phyloP scores from a whole-genome alignment of 139 green algal genomes.

The Desmodesmus armatus region DNA sequence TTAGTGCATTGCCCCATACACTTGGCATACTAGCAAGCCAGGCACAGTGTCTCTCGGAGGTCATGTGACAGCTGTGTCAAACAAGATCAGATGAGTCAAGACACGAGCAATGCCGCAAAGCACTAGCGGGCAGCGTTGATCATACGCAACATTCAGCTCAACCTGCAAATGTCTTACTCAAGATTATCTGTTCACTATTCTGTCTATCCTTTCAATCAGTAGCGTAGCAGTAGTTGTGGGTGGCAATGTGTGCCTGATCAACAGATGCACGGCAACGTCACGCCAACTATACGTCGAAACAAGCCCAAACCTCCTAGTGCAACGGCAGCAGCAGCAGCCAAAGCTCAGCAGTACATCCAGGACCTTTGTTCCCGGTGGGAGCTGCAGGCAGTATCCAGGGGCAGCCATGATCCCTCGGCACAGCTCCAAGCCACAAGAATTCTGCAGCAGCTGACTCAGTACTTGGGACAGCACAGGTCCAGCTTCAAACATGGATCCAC shows the following conservation, averaged over 20 bases:
- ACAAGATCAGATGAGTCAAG: too few relatives aligned
- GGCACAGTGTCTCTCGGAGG: too few relatives aligned
- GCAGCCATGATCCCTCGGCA: conserved; percentile 12
- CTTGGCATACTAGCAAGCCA: conserved; percentile 8
- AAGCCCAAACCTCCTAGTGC: not conserved
- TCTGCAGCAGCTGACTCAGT: not conserved
- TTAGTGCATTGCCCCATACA: not conserved
- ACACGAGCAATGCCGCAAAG: too few relatives aligned
- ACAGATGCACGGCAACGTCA: not conserved
- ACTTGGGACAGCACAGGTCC: conserved; percentile 4
- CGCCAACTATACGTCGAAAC: not conserved
- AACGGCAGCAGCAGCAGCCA: not conserved
- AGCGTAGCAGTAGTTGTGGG: not conserved
- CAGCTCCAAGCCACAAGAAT: conserved; percentile 11
- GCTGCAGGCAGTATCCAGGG: conserved; percentile 18
- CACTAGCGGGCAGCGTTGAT: too few relatives aligned
- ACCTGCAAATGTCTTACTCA: too few relatives aligned
- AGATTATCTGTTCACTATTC: too few relatives aligned
- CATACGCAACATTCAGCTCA: too few relatives aligned
- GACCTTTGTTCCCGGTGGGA: conserved; percentile 3
- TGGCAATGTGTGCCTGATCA: not conserved
- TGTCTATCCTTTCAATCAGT: not conserved
- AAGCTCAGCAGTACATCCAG: not conserved
- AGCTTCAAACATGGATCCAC: conserved; percentile 1
- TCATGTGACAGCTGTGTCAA: too few relatives aligned